These are phyloP conservation scores for Agapanthus africanus DNA, from an alignment of 106 monocot species.

Conservation along the genomic window DNA sequence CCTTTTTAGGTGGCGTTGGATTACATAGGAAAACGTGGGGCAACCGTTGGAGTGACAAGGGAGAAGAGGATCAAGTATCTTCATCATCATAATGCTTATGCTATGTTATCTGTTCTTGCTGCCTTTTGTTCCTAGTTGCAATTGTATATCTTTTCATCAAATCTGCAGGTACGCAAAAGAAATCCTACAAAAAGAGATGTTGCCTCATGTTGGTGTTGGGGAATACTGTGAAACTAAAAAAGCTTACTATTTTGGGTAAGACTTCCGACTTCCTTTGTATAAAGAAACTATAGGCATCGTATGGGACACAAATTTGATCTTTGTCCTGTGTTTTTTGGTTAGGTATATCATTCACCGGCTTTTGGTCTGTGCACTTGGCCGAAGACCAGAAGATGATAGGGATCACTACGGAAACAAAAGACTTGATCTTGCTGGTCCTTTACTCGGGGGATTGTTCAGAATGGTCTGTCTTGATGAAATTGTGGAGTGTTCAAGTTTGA, in stretches of 20 bases:
- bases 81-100: not conserved
- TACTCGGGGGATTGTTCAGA: constrained; percentile 94
- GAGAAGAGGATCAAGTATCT: constrained; percentile 96
- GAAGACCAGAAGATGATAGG: constrained; percentile 96
- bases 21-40: constrained; percentile 95
- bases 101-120: not conserved
- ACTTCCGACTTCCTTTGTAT: not conserved
- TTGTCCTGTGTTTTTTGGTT: constrained; percentile 4
- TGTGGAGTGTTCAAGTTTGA: not conserved
- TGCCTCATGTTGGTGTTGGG: constrained; percentile 97
- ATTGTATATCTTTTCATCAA: not conserved
- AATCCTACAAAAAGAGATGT: constrained; percentile 97
- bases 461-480: constrained; percentile 46
- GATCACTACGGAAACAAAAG: constrained; percentile 99
- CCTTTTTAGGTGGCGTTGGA: constrained; percentile 85
- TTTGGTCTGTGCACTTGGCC: constrained; percentile 84
- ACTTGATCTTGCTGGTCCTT: constrained; percentile 94
- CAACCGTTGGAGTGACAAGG: constrained; percentile 89
- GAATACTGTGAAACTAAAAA: constrained; percentile 99
- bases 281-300: not conserved
- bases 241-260: constrained; percentile 96
- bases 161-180: constrained; percentile 79
- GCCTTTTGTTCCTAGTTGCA: not conserved
- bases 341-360: constrained; percentile 97
- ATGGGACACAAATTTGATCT: not conserved